Evolutionary conservation across 176 grass and related monocot genomes (phyloP).

Genomic region (Themeda triandra): DNA sequence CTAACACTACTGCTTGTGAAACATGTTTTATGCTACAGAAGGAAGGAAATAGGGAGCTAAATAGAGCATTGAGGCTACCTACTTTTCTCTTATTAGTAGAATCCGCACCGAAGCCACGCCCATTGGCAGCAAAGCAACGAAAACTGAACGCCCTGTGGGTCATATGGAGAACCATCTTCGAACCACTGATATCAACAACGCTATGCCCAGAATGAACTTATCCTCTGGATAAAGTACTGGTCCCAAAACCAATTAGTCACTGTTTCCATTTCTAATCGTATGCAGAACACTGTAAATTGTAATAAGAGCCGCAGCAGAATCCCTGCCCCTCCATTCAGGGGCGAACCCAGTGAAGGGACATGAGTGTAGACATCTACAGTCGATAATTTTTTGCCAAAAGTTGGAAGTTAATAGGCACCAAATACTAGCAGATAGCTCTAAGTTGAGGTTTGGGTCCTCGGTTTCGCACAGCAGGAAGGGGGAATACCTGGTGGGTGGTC

Average conservation of each 20-base stretch:
- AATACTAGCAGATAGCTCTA: not conserved
- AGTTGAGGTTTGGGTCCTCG: not conserved
- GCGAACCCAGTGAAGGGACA: not conserved
- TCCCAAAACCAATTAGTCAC: not conserved
- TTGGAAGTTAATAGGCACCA: not conserved
- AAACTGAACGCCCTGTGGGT: slow-evolving; percentile 12
- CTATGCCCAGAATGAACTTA: not conserved
- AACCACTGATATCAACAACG: not conserved
- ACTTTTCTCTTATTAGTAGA: slow-evolving; percentile 40
- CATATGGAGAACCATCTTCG: slow-evolving; percentile 1
- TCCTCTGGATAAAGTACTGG: not conserved
- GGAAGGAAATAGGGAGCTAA: not conserved
- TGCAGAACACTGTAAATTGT: not conserved
- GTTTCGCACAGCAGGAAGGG: not conserved
- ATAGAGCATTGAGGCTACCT: slow-evolving; percentile 5
- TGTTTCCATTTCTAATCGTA: not conserved
- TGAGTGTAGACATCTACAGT: not conserved
- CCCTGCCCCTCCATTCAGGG: not conserved
- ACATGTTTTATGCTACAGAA: not conserved
- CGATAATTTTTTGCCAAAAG: not conserved
- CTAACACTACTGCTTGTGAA: not conserved
- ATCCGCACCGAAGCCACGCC: slow-evolving; percentile 20
- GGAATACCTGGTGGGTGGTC: not conserved
- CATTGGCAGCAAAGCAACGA: slow-evolving; percentile 25
- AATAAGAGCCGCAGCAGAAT: not conserved